Base-by-base conservation (phyloP, 257 asterid species). In the Solanum paucissectum region DNA sequence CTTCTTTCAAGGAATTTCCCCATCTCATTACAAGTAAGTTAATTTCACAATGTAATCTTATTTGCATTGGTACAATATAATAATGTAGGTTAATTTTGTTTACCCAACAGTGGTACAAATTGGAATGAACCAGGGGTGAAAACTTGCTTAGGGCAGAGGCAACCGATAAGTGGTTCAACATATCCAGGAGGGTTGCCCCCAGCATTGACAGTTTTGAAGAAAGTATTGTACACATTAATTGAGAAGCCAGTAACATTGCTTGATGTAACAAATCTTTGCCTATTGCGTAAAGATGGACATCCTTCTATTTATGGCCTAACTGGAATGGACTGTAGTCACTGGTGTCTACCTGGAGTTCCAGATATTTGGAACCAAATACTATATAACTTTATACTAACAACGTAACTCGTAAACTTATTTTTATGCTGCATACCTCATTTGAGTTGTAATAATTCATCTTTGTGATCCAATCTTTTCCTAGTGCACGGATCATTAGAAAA, bases 1-100 rank as follows among this genome's bases (percentile, higher is more conserved):
- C 83, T 93, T 95, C 92, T 96, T 95, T 89, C 98, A 96, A 88
- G 99, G 99, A 21, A 95, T 96, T 42, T 96, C 99, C 36, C 99
- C 99, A 9, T 94, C 98, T 36, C 99, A 96, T 88, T 96, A 96
- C 95, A 95, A 96, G 98, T 94, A 83, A 29, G 85, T 81, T 21
- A 1, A 25, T 44, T 12, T 44, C 52, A 44, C 52, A 44, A 44
- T 44, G 52, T 12, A 44, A 16, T 29, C 32, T 29, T 29, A 29
- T 29, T 29, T 29, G 32, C 32, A 29, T 29, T 29, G 2, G 16
- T 44, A 44, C 52, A 44, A 44, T 44, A 36, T 36, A 36, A 33
- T 33, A 33, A 36, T 36, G 16, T 34, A 34, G 81, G 12, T 21
- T 40, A 12, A 11, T 38, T 40, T 44, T 44, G 52, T 44, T 16